phyloP scores from a whole-genome alignment of 2,329 filamentous ascomycete species.

The Cladosporium velox region DNA sequence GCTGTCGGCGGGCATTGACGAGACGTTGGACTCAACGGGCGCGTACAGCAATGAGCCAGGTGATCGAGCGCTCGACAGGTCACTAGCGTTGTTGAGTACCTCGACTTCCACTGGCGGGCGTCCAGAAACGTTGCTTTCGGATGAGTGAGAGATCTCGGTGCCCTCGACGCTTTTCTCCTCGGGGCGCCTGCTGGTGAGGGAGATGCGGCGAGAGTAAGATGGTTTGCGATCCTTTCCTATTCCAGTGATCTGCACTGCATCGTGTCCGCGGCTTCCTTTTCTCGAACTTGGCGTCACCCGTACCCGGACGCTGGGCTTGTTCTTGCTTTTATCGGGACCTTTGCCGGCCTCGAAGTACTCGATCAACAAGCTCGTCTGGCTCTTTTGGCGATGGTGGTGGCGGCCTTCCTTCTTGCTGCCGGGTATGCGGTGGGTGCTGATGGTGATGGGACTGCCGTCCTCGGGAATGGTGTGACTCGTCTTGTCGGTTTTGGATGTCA shows the following conservation, averaged over 20 bases:
- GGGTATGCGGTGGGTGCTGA: constrained; percentile 70
- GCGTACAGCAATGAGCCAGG: constrained; percentile 62
- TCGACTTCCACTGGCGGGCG: constrained; percentile 83
- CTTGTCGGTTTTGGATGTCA: constrained; percentile 67
- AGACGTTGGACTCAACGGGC: constrained; percentile 78
- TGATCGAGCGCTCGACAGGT: constrained; percentile 59
- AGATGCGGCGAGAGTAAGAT: constrained; percentile 68
- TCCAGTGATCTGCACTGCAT: constrained; percentile 85
- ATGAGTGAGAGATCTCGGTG: constrained; percentile 67
- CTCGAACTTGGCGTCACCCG: constrained; percentile 74
- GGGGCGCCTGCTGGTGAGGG: constrained; percentile 53
- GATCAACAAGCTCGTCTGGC: constrained; percentile 88
- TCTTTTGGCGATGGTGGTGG: constrained; percentile 58
- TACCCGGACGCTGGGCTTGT: constrained; percentile 79
- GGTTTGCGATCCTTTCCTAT: constrained; percentile 72
- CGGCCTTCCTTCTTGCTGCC: constrained; percentile 46
- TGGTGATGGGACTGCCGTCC: constrained; percentile 88
- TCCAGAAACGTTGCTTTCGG: constrained; percentile 73
- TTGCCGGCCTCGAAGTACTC: constrained; percentile 91
- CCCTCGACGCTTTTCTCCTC: constrained; percentile 37
- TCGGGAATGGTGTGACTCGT: constrained; percentile 80
- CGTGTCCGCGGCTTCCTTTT: constrained; percentile 57
- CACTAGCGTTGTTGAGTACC: constrained; percentile 69
- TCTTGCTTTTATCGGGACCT: constrained; percentile 59
- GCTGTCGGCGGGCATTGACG: constrained; percentile 74